Evolutionary conservation across 225 moss, liverwort and hornwort species (phyloP).

Genomic region (Marchantia paleacea): DNA sequence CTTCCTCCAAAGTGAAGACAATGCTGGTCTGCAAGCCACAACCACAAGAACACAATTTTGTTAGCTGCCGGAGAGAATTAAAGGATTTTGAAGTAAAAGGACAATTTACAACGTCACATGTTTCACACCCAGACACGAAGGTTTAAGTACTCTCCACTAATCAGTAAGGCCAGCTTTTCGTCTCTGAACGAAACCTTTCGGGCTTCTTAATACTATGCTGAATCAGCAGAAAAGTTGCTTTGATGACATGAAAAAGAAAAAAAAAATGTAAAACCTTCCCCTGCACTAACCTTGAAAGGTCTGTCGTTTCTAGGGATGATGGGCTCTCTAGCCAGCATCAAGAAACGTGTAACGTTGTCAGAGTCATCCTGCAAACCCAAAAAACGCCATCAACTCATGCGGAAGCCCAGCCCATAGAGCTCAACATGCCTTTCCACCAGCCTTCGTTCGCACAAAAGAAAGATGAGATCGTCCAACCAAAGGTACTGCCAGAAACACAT

Average conservation of each 20-base stretch:
- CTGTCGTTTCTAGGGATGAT: slow-evolving; percentile 88
- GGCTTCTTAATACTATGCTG: no score
- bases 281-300: slow-evolving; percentile 59
- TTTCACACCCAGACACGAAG: no score
- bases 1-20: slow-evolving; percentile 94
- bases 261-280: neutral
- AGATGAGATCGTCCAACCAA: no score
- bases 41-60: neutral
- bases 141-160: no score
- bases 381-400: neutral
- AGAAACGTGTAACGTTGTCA: slow-evolving; percentile 87
- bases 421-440: neutral
- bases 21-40: slow-evolving; percentile 59
- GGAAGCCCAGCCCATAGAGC: no score
- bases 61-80: neutral
- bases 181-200: neutral
- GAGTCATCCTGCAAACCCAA: slow-evolving; percentile 56
- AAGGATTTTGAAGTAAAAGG: no score
- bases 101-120: no score
- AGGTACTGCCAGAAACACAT: neutral
- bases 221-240: no score
- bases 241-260: neutral
- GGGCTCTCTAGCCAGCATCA: slow-evolving; percentile 95
- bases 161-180: no score
- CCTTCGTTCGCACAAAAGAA: neutral